Conservation (phyloP, 2,329 filamentous ascomycete genomes). For the Penicillium sp. region DNA sequence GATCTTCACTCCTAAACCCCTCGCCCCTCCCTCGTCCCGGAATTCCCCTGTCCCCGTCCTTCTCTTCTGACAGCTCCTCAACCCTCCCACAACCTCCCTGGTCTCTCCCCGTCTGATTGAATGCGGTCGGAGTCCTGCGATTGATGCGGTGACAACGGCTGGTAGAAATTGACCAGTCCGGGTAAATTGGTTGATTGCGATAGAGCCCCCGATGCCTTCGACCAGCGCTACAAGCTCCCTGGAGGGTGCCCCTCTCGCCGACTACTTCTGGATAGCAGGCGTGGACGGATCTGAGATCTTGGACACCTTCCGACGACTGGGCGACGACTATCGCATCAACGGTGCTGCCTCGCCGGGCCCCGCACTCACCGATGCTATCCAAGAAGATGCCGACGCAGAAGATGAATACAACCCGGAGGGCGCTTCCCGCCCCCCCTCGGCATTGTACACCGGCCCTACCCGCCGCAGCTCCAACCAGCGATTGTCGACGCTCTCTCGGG, state of each 20-base stretch:
- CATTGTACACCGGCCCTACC: constrained; percentile 21
- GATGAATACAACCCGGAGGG: constrained; percentile 43
- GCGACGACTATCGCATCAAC: constrained; percentile 43
- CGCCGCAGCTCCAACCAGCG: constrained; percentile 43
- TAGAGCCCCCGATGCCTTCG: constrained; percentile 20
- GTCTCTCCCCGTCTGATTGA: neutral
- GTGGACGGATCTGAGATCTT: constrained; percentile 48
- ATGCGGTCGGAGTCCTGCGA: constrained; percentile 9
- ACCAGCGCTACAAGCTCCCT: constrained; percentile 39
- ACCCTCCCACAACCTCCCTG: neutral
- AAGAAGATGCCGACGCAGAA: constrained; percentile 59
- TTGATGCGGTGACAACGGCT: constrained; percentile 22
- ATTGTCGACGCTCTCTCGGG: constrained; percentile 50
- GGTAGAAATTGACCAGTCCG: constrained; percentile 10
- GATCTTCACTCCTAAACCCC: constrained; percentile 24
- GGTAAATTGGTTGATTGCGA: constrained; percentile 17
- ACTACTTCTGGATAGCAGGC: constrained; percentile 64
- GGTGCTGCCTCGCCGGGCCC: constrained; percentile 35
- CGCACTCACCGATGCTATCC: constrained; percentile 57
- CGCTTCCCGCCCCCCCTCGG: constrained; percentile 43
- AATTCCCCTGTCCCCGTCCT: constrained; percentile 7
- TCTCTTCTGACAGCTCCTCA: neutral
- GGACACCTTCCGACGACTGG: constrained; percentile 43
- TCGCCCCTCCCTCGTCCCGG: constrained; percentile 16
- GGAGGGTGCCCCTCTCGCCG: constrained; percentile 57